A percentile compares a stretch with the other conserved stretches of the same genome.
phyloP scores from a whole-genome alignment of 768 basidiomycete genomes.

The Leccinellum luteum region DNA sequence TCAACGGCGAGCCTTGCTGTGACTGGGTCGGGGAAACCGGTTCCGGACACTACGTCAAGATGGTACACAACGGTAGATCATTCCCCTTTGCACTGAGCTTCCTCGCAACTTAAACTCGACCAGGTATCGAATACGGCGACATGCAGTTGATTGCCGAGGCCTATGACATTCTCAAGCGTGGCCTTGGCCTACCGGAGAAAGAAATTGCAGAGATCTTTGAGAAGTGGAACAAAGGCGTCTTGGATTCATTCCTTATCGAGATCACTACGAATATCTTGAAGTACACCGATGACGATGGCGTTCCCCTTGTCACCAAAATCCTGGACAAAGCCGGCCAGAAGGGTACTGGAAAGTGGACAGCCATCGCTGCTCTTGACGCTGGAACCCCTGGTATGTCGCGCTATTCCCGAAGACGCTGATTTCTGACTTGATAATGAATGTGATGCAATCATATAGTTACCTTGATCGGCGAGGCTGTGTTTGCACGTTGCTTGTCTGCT shows the following conservation, averaged over 20 bases:
- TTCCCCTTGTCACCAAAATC: constrained; percentile 89
- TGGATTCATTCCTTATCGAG: constrained; percentile 99
- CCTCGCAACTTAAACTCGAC: constrained; percentile 5
- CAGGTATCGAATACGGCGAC: constrained; percentile 99
- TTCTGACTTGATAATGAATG: constrained; percentile 7
- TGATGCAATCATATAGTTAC: constrained; percentile 60
- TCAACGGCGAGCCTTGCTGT: constrained; percentile 93
- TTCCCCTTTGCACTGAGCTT: neutral
- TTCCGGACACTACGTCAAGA: constrained; percentile 98
- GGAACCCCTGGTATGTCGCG: constrained; percentile 69
- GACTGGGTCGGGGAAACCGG: constrained; percentile 99
- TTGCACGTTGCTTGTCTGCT: constrained; percentile 95
- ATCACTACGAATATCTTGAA: constrained; percentile 97
- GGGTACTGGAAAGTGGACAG: constrained; percentile 99
- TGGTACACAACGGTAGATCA: constrained; percentile 90
- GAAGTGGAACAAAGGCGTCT: constrained; percentile 97
- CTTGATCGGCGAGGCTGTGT: constrained; percentile 98
- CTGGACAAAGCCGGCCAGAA: constrained; percentile 97
- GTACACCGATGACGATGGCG: constrained; percentile 95
- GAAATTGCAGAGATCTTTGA: constrained; percentile 95
- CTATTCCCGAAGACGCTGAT: constrained; percentile 4
- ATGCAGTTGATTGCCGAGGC: constrained; percentile 99
- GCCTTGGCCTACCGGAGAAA: constrained; percentile 77
- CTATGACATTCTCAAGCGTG: constrained; percentile 97
- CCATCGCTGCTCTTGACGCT: constrained; percentile 92